A percentile compares a stretch with the other conserved stretches of the same genome.
Evolutionary conservation across 2,329 filamentous ascomycete genomes (phyloP).

Genomic region (Lachnellula occidentalis): DNA sequence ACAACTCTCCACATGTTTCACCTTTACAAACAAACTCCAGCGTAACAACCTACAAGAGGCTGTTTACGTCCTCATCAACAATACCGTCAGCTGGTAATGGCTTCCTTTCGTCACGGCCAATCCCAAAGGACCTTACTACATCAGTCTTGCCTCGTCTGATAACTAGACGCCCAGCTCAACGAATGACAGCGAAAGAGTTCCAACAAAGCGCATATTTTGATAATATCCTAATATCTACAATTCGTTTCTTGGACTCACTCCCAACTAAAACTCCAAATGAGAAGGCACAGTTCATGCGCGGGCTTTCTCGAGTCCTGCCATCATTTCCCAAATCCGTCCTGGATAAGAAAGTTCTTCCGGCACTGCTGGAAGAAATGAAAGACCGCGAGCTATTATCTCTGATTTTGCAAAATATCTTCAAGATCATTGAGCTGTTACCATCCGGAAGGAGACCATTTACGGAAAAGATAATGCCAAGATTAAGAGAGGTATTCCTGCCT

Average conservation of each 20-base stretch:
- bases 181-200: conserved; percentile 84
- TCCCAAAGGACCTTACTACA: conserved; percentile 72
- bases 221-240: conserved; percentile 92
- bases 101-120: conserved; percentile 71
- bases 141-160: conserved; percentile 81
- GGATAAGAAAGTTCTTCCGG: conserved; percentile 89
- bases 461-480: conserved; percentile 76
- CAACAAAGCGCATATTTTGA: conserved; percentile 96
- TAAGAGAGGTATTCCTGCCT: conserved; percentile 76
- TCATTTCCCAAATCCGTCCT: conserved; percentile 92
- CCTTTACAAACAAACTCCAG: conserved; percentile 80
- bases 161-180: conserved; percentile 78
- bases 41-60: conserved; percentile 75
- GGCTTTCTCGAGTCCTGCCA: conserved; percentile 77
- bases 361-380: conserved; percentile 86
- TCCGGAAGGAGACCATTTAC: conserved; percentile 72
- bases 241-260: conserved; percentile 86
- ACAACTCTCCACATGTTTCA: conserved; percentile 89
- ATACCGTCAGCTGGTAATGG: conserved; percentile 77
- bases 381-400: conserved; percentile 80
- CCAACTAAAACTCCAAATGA: conserved; percentile 89
- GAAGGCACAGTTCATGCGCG: conserved; percentile 86
- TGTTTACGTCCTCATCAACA: conserved; percentile 72
- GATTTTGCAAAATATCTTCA: conserved; percentile 88
- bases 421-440: conserved; percentile 74